Evolutionary conservation across 129 eudicot genomes (phyloP), one percentile per base, ranked within the genome.

Genomic region (Artemisia annua): DNA sequence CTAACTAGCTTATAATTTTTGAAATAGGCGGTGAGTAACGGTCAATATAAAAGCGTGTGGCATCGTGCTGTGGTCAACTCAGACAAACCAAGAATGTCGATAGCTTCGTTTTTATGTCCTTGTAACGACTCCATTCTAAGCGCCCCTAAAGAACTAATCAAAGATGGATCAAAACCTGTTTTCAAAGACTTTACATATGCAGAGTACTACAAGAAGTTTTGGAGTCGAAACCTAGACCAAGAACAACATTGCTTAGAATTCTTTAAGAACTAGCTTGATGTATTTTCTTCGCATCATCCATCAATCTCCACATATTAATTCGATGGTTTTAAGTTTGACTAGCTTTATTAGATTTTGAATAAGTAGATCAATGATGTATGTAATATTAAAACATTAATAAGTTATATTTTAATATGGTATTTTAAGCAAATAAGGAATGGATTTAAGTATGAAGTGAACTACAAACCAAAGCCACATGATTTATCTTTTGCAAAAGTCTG

Each of bases 31-130:
- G 20, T 91, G 74, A 88, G 93, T 66, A 91, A 91, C 28, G 88
- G 91, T 49, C 83, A 81, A 55, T 91, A 91, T 78, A 87, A 88
- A 63, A 91, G 96, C 11, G 89, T 87, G 28, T 88, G 92, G 92
- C 97, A 91, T 11, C 78, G 97, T 55, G 97, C 96, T 0, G 83
- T 88, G 0, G 96, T 88, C n/a, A 91, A 91, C 62, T 60, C 91
- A 0, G 82, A 88, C 43, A 77, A 80, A 48, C 72, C 95, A 51
- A 84, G 97, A 77, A 79, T 91, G 81, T 91, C 97, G 3, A 65
- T 91, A 17, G 97, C 97, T 58, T 81, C 95, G 2, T 91, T 91
- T 69, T 79, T 91, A 3, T 88, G 95, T 73, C 97, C 97, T 0
- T 54, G 64, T 20, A 83, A 86, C 19, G 75, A 54, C 24, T 75